Percentiles rank a stretch among this genome's conserved stretches.
phyloP scores from a whole-genome alignment of 169 alveolate genomes.

The Amoebophrya sp. region DNA sequence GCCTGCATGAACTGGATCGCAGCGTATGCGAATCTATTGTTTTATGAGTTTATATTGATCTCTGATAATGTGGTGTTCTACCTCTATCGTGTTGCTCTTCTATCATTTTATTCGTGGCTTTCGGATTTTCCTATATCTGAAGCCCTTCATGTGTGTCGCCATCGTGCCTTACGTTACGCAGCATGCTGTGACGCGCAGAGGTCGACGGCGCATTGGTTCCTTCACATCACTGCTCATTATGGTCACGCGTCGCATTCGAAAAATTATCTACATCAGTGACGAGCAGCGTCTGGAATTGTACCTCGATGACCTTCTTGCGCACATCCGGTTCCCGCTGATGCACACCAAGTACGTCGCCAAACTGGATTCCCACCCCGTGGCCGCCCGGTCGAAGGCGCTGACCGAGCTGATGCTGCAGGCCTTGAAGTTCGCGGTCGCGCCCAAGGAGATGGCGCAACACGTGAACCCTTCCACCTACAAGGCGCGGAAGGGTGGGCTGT shows the following conservation, averaged over 20 bases:
- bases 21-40: too few relatives aligned
- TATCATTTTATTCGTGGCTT: too few relatives aligned
- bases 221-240: too few relatives aligned
- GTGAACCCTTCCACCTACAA: conserved; percentile 1
- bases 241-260: too few relatives aligned
- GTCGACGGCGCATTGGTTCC: too few relatives aligned
- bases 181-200: too few relatives aligned
- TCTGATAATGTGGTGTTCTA: too few relatives aligned
- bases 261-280: conserved; percentile 2
- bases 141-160: too few relatives aligned
- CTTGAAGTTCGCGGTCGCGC: not conserved
- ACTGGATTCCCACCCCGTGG: conserved; percentile 2
- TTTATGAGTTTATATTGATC: too few relatives aligned
- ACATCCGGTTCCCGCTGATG: not conserved
- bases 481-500: not conserved
- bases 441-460: not conserved
- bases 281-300: conserved; percentile 4
- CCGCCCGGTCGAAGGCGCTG: not conserved
- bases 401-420: conserved; percentile 9
- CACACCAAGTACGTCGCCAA: conserved; percentile 5
- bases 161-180: too few relatives aligned
- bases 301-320: not conserved
- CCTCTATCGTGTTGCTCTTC: too few relatives aligned
- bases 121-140: too few relatives aligned
- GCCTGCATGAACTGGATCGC: conserved; percentile 23